Conservation (phyloP, 2,329 filamentous ascomycete genomes). For the Arthroderma sp. region DNA sequence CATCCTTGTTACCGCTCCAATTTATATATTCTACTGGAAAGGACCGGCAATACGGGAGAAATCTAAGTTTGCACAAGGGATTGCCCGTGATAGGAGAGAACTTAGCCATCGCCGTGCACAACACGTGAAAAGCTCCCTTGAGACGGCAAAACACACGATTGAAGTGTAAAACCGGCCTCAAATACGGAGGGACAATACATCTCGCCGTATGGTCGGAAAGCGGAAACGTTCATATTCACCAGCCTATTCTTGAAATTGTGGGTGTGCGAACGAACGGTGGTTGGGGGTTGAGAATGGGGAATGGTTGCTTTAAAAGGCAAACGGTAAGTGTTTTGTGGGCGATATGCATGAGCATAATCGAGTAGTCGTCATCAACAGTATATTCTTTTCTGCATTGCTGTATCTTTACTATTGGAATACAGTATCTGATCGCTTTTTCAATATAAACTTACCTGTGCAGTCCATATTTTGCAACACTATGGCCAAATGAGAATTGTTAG, state of each 20-base stretch:
- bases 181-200: no score
- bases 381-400: not conserved
- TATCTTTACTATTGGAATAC: not conserved
- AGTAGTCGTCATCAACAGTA: not conserved
- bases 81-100: conserved; percentile 34
- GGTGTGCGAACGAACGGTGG: no score
- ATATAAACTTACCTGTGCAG: no score
- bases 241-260: no score
- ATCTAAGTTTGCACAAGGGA: conserved; percentile 50
- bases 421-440: not conserved
- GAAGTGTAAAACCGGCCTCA: not conserved
- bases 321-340: not conserved
- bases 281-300: no score
- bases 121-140: conserved; percentile 4
- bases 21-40: conserved; percentile 54
- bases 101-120: conserved; percentile 5
- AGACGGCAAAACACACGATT: not conserved
- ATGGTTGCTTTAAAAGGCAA: no score
- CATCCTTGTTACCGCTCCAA: conserved; percentile 46
- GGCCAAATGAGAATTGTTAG: no score
- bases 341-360: conserved; percentile 5
- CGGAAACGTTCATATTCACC: no score
- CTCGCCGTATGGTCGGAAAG: no score
- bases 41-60: conserved; percentile 44
- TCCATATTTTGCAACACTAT: no score